Conservation (phyloP, 345 rosid species). For the Eutrema heterophyllum region DNA sequence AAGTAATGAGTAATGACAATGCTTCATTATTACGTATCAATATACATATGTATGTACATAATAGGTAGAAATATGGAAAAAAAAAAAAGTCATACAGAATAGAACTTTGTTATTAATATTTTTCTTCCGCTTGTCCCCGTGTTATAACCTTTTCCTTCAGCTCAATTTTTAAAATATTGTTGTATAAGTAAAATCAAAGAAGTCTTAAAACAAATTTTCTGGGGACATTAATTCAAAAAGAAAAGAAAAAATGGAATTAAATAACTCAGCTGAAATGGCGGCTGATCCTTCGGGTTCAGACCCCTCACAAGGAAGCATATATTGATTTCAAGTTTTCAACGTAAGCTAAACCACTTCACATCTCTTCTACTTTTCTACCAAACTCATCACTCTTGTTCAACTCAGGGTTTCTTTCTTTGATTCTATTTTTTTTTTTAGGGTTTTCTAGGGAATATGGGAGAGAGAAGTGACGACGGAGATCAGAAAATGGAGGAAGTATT, state of each 20-base stretch:
- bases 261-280: constrained; percentile 74
- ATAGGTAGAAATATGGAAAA: constrained; percentile 5
- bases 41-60: too few species aligned
- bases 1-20: not conserved
- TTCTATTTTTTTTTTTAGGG: constrained; percentile 3
- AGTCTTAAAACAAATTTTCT: constrained; percentile 27
- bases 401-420: constrained; percentile 11
- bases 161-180: not conserved
- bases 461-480: constrained; percentile 31
- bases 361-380: constrained; percentile 22
- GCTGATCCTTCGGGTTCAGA: constrained; percentile 90
- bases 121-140: constrained; percentile 13
- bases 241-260: constrained; percentile 16
- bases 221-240: constrained; percentile 34
- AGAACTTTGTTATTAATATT: not conserved
- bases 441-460: constrained; percentile 40
- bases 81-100: not conserved
- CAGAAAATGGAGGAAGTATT: constrained; percentile 63
- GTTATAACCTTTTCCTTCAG: constrained; percentile 15
- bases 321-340: constrained; percentile 53
- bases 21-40: not conserved
- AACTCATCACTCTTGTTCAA: constrained; percentile 8
- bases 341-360: constrained; percentile 35
- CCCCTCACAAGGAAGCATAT: constrained; percentile 72
- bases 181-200: not conserved